Percentiles rank a stretch among this genome's conserved stretches.
These are phyloP conservation scores for Quillaja saponaria DNA, from an alignment of 306 rosid species.

Conservation along the genomic window DNA sequence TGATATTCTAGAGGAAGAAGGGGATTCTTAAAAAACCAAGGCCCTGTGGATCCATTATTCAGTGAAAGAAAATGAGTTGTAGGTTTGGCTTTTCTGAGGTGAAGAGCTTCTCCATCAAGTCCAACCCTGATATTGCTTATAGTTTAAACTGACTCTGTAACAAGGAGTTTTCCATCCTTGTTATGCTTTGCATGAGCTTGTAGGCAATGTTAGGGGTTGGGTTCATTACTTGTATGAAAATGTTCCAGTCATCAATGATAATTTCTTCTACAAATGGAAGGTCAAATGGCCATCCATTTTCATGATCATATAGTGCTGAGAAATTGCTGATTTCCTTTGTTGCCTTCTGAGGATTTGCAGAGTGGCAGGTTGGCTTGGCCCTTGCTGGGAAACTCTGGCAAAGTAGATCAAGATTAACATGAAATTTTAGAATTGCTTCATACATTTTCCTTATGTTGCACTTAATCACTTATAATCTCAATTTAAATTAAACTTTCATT, in stretches of 20 bases:
- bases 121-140: conserved; percentile 33
- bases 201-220: conserved; percentile 52
- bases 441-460: no score
- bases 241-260: conserved; percentile 26
- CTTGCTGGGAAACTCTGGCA: no score
- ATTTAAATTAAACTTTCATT: no score
- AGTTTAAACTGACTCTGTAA: conserved; percentile 27
- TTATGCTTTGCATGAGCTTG: conserved; percentile 41
- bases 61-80: conserved; percentile 41
- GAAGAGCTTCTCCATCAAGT: conserved; percentile 39
- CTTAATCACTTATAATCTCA: no score
- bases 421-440: no score
- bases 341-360: no score
- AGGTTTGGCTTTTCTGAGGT: conserved; percentile 39
- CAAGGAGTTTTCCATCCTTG: conserved; percentile 31
- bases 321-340: no score
- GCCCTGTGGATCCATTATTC: conserved; percentile 41
- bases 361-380: no score
- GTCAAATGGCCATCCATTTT: no score
- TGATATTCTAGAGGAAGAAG: conserved; percentile 47
- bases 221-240: conserved; percentile 44
- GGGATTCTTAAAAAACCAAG: conserved; percentile 36
- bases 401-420: no score
- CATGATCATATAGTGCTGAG: no score
- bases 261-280: conserved; percentile 16